Percentiles rank a stretch among this genome's conserved stretches.
phyloP scores from a whole-genome alignment of 176 grass and related monocot genomes.

The Rhipidocladum racemiflorum region DNA sequence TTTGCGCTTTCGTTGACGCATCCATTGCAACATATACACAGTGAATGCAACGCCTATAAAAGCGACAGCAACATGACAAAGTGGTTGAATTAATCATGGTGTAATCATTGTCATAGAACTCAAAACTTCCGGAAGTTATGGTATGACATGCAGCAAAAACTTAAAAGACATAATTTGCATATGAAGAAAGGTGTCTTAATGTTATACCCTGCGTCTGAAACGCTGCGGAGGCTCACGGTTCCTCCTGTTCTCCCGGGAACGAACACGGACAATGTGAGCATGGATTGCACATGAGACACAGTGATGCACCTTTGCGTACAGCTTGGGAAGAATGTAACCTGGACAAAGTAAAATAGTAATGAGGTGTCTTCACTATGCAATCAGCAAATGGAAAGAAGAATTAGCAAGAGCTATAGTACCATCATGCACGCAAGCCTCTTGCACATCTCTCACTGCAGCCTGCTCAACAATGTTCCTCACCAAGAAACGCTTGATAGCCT shows the following conservation, averaged over 20 bases:
- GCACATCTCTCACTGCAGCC: slow-evolving; percentile 67
- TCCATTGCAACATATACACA: slow-evolving; percentile 39
- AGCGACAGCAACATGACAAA: not conserved
- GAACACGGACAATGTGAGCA: slow-evolving; percentile 59
- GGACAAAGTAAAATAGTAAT: not conserved
- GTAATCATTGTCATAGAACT: no score
- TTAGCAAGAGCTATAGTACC: not conserved
- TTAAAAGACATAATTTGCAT: not conserved
- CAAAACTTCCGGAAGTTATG: not conserved
- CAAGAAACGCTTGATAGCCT: slow-evolving; percentile 69
- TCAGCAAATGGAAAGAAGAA: not conserved
- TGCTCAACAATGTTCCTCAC: slow-evolving; percentile 77
- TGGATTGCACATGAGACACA: slow-evolving; percentile 69
- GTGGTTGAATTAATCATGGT: not conserved
- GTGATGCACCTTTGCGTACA: slow-evolving; percentile 65
- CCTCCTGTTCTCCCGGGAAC: slow-evolving; percentile 56
- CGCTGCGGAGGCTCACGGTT: slow-evolving; percentile 60
- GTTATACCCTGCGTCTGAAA: slow-evolving; percentile 67
- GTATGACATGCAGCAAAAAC: not conserved
- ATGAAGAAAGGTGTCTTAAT: not conserved
- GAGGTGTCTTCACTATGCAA: not conserved
- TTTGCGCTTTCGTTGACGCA: slow-evolving; percentile 62
- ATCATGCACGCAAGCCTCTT: slow-evolving; percentile 72
- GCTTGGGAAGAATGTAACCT: slow-evolving; percentile 64
- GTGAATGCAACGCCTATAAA: slow-evolving; percentile 65